Percentiles rank a stretch among this genome's conserved stretches.
Conservation (phyloP, 1,284 basidiomycete species). For the Boletus semigastroideus region DNA sequence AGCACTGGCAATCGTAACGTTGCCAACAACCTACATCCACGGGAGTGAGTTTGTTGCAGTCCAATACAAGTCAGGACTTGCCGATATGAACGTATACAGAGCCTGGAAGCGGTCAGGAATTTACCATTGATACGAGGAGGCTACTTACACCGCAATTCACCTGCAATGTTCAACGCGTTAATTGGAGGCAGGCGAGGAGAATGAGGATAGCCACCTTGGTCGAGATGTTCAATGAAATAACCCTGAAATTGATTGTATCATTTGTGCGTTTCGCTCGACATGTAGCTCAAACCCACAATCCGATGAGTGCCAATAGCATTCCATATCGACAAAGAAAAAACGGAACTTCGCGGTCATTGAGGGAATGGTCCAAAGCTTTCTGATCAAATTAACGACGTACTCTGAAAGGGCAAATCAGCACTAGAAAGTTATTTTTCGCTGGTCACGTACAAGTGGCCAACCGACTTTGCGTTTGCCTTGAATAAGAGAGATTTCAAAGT, state of each 20-base stretch:
- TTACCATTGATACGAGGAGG: constrained; percentile 1
- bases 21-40: constrained; percentile 24
- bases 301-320: constrained; percentile 59
- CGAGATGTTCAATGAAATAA: constrained; percentile 54
- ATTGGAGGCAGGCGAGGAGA: background rate
- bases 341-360: constrained; percentile 44
- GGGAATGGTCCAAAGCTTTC: background rate
- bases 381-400: constrained; percentile 12
- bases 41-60: constrained; percentile 4
- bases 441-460: constrained; percentile 57
- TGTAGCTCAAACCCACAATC: constrained; percentile 43
- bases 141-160: constrained; percentile 59
- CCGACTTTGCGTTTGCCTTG: constrained; percentile 53
- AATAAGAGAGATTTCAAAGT: constrained; percentile 66
- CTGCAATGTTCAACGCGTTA: constrained; percentile 33
- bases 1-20: constrained; percentile 29
- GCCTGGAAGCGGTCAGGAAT: constrained; percentile 39
- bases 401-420: constrained; percentile 14
- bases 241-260: constrained; percentile 36
- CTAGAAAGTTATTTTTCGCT: background rate
- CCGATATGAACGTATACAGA: constrained; percentile 68
- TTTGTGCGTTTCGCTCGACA: background rate
- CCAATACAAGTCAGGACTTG: constrained; percentile 29
- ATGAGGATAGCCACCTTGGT: constrained; percentile 29
- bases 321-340: constrained; percentile 72